Base-by-base conservation (phyloP, 2,329 filamentous ascomycete genomes). In the Aureobasidium pullulans region DNA sequence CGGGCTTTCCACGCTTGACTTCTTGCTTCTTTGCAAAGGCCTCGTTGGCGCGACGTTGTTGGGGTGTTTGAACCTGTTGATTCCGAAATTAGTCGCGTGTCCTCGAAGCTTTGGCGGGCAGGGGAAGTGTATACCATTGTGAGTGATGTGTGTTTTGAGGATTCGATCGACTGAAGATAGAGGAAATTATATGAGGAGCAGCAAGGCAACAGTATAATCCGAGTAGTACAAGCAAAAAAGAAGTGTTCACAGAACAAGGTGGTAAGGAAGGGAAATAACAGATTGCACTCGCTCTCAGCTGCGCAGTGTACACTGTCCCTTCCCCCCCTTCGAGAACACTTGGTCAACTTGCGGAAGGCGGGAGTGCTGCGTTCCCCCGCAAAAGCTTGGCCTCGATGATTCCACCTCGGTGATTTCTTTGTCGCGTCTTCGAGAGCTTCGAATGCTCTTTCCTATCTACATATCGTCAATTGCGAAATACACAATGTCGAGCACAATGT, bases 41-140 rank as follows among this genome's bases (percentile, higher is more conserved):
- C 70, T 83, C 83, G 78, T 94, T 94, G 64, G 87, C 85, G 70
- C 84, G 84, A 73, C 89, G 86, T 79, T 94, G 90, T 74, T 90
- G 83, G 66, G 87, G 89, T 66, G 89, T 94, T 86, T 93, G 89
- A 67, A 85, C 88, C 88, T 91, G 69, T 60, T 32, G 9, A 6
- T 1, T 3, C 15, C 3, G 15, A 6, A n/a, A 10, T 52, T 13
- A 52, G 49, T 54, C 37, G 50, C 32, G 23, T 53, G 16, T 46
- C 4, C 23, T 29, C 7, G 16, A 11, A 23, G 10, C 2, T 6
- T 23, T 2, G 42, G 13, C 8, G 42, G 10, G 3, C n/a, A 8
- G 47, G 6, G 8, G 10, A n/a, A 3, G 16, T 11, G 19, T 39
- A 2, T 53, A 53, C 49, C 49, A 53, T 53, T 43, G 49, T 53